Conservation (phyloP, 805 yeast genomes). For the Candida easanensis region DNA sequence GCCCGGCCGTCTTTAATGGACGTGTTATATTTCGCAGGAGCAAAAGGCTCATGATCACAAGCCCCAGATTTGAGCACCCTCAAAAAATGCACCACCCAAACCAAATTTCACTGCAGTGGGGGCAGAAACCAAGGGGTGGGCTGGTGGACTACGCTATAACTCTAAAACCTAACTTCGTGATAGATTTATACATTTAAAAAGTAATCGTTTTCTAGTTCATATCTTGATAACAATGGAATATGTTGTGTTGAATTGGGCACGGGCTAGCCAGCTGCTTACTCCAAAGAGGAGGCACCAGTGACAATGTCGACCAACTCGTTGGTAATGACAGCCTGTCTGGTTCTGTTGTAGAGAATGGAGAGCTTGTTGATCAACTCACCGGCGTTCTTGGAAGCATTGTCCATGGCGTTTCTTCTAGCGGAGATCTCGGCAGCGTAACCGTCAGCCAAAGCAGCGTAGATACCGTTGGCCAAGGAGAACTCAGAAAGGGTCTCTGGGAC, state of each 20-base stretch:
- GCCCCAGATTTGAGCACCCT: neutral
- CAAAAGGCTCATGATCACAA: neutral
- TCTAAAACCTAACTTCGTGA: slow-evolving; percentile 6
- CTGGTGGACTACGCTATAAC: no score
- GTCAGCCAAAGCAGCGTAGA: slow-evolving; percentile 90
- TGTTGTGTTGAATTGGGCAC: slow-evolving; percentile 3
- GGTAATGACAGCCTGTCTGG: slow-evolving; percentile 98
- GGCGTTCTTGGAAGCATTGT: slow-evolving; percentile 98
- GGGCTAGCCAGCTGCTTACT: slow-evolving; percentile 42
- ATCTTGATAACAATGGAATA: slow-evolving; percentile 2
- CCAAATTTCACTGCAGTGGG: no score
- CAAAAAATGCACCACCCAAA: neutral
- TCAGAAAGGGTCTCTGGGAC: slow-evolving; percentile 76
- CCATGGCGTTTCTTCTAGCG: slow-evolving; percentile 99
- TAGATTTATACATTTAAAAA: slow-evolving; percentile 6
- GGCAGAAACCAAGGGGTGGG: no score
- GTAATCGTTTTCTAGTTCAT: slow-evolving; percentile 15
- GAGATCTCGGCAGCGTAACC: slow-evolving; percentile 98
- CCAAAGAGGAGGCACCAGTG: slow-evolving; percentile 99
- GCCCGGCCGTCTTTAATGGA: no score
- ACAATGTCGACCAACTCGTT: slow-evolving; percentile 99
- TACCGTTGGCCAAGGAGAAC: slow-evolving; percentile 86
- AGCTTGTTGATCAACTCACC: slow-evolving; percentile 97
- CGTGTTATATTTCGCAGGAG: neutral
- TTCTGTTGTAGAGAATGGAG: slow-evolving; percentile 98